phyloP scores from a whole-genome alignment of 257 asterid genomes.

The Solanum chilense region DNA sequence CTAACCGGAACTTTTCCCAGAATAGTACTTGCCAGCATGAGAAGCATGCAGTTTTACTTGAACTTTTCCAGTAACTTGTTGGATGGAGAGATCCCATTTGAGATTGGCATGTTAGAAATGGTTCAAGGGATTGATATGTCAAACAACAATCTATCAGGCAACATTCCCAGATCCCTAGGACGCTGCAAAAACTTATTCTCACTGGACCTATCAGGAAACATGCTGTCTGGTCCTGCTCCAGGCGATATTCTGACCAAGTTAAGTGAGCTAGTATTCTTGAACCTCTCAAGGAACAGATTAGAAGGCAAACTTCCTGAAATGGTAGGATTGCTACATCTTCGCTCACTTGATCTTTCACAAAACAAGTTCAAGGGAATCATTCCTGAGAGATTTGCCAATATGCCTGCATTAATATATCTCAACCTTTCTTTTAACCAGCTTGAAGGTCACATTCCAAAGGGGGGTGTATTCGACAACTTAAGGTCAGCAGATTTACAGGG shows the following conservation, averaged over 20 bases:
- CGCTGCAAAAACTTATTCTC: constrained; percentile 48
- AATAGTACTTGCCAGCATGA: constrained; percentile 35
- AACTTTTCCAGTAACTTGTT: constrained; percentile 56
- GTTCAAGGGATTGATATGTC: constrained; percentile 66
- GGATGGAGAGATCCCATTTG: constrained; percentile 48
- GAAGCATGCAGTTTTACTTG: constrained; percentile 50
- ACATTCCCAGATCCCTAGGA: constrained; percentile 35
- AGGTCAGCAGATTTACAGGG: constrained; percentile 27
- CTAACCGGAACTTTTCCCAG: constrained; percentile 44
- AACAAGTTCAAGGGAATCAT: constrained; percentile 56
- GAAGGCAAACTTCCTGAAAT: constrained; percentile 49
- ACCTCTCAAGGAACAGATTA: constrained; percentile 52
- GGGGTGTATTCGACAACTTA: constrained; percentile 29
- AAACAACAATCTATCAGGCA: constrained; percentile 47
- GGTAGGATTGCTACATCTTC: constrained; percentile 21
- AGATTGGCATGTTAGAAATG: constrained; percentile 55
- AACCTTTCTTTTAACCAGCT: constrained; percentile 68
- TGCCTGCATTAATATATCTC: constrained; percentile 40
- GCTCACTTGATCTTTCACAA: constrained; percentile 49
- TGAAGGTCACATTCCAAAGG: constrained; percentile 50
- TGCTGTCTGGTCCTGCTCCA: constrained; percentile 31
- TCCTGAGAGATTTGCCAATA: constrained; percentile 37
- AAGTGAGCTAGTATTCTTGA: constrained; percentile 29
- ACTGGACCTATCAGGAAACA: constrained; percentile 58
- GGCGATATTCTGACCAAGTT: constrained; percentile 29